Conservation (phyloP, 2,329 filamentous ascomycete species). For the Madurella mycetomatis region DNA sequence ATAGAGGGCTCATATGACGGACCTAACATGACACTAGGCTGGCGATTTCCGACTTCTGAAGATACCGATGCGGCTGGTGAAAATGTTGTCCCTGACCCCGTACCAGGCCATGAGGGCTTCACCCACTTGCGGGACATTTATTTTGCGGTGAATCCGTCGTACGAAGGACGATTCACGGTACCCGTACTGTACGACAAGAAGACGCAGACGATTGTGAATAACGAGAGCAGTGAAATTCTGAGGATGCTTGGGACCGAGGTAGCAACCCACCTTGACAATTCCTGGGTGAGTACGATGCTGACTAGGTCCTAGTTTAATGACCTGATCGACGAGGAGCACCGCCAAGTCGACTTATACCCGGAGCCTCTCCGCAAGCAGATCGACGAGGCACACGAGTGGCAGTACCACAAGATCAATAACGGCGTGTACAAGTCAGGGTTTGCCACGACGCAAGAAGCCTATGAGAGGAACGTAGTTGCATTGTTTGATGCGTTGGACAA, state of each 20-base stretch:
- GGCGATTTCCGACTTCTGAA: constrained; percentile 71
- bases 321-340: constrained; percentile 56
- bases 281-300: neutral
- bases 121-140: constrained; percentile 73
- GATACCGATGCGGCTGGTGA: constrained; percentile 52
- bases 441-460: constrained; percentile 76
- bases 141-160: constrained; percentile 67
- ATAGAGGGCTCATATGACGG: neutral
- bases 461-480: constrained; percentile 65
- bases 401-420: constrained; percentile 69
- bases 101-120: constrained; percentile 66
- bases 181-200: constrained; percentile 81
- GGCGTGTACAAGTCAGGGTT: constrained; percentile 76
- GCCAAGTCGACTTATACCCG: constrained; percentile 64
- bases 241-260: constrained; percentile 81
- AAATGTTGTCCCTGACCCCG: constrained; percentile 62
- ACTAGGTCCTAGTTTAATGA: constrained; percentile 58
- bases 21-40: constrained; percentile 48
- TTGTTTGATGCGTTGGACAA: constrained; percentile 76
- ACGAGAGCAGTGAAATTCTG: constrained; percentile 89
- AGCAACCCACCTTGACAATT: neutral
- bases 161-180: constrained; percentile 78
- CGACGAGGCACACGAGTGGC: constrained; percentile 75
- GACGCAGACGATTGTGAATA: constrained; percentile 73
- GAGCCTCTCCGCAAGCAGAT: constrained; percentile 60